These are phyloP conservation scores for Pichia nanzhaoensis DNA, from an alignment of 805 yeast species.

Conservation along the genomic window DNA sequence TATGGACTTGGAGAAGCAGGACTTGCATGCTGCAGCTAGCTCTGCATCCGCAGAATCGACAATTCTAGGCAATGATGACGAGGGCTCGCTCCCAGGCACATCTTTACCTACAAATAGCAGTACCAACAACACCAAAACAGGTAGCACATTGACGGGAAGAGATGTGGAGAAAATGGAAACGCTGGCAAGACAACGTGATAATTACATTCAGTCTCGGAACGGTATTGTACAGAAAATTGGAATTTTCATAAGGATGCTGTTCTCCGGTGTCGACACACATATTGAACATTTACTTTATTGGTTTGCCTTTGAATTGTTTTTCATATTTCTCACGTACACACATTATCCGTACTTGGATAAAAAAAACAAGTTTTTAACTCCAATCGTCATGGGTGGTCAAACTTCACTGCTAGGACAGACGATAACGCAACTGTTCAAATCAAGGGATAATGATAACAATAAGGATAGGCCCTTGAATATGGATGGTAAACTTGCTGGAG, in stretches of 20 bases:
- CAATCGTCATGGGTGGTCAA: slow-evolving; percentile 14
- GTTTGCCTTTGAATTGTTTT: slow-evolving; percentile 11
- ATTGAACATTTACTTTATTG: slow-evolving; percentile 12
- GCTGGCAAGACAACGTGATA: slow-evolving; percentile 8
- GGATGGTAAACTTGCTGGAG: not conserved
- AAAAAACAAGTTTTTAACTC: slow-evolving; percentile 13
- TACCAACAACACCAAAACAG: not conserved
- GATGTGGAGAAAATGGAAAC: slow-evolving; percentile 4
- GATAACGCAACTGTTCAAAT: slow-evolving; percentile 6
- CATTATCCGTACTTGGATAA: slow-evolving; percentile 13
- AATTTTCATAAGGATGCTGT: not conserved
- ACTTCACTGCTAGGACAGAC: slow-evolving; percentile 15
- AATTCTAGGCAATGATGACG: too few species aligned
- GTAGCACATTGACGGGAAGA: not conserved
- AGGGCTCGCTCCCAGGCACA: too few species aligned
- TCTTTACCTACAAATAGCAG: too few species aligned
- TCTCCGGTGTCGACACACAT: slow-evolving; percentile 3
- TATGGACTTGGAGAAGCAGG: too few species aligned
- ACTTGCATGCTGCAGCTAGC: too few species aligned
- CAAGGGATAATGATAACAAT: not conserved
- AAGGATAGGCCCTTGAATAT: too few species aligned
- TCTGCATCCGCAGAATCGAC: too few species aligned
- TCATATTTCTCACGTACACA: slow-evolving; percentile 12
- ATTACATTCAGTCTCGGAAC: not conserved
- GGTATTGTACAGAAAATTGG: not conserved